phyloP scores from a whole-genome alignment of 192 early-diverging fungal species.

The Backusella sp. region DNA sequence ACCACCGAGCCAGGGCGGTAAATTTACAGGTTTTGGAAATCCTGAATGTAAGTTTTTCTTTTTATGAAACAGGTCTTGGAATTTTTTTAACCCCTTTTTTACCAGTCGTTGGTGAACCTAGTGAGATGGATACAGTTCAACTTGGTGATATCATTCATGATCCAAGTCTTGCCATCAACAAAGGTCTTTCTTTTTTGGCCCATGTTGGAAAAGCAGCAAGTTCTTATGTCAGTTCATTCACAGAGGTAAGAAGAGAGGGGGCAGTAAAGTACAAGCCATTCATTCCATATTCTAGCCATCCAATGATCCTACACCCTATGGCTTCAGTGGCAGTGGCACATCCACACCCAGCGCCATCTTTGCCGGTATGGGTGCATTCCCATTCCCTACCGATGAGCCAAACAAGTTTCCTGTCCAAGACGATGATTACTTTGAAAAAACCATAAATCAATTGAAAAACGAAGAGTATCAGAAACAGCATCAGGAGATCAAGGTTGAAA shows the following conservation, averaged over 20 bases:
- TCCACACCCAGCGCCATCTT: background rate
- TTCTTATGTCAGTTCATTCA: conserved; percentile 59
- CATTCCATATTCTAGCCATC: background rate
- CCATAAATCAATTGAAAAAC: background rate
- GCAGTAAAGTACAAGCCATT: background rate
- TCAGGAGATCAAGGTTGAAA: background rate
- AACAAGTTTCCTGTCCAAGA: background rate
- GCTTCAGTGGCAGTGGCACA: background rate
- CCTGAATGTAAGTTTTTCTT: conserved; percentile 32
- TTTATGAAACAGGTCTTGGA: no score
- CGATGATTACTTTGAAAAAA: background rate
- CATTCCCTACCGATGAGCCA: background rate
- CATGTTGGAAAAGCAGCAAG: conserved; percentile 39
- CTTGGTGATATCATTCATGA: conserved; percentile 64
- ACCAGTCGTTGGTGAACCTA: background rate
- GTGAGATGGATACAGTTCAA: conserved; percentile 28
- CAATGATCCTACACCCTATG: background rate
- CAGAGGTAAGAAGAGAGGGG: conserved; percentile 41
- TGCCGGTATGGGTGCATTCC: background rate
- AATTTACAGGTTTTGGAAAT: conserved; percentile 75
- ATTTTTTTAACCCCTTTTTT: no score
- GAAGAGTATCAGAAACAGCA: background rate
- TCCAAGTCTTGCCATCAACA: conserved; percentile 46
- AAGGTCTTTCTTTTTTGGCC: conserved; percentile 62
- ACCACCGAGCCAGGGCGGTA: conserved; percentile 75